Evolutionary conservation across 106 monocot species (phyloP).

Genomic region (Acorus calamus): DNA sequence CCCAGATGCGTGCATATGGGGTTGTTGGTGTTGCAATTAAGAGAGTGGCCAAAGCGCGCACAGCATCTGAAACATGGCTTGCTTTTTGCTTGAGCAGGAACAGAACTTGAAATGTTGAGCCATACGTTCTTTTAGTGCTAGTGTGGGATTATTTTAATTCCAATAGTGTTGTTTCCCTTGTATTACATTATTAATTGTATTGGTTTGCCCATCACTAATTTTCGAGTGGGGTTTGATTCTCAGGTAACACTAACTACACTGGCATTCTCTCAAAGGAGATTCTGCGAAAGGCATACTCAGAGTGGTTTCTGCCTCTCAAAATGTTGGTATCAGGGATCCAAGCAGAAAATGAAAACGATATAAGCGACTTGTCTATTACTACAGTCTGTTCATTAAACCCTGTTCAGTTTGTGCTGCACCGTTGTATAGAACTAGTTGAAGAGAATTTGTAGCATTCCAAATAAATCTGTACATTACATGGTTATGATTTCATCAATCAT

Average conservation of each 20-base stretch:
- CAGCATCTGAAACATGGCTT: no score
- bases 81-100: no score
- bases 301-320: constrained; percentile 80
- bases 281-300: constrained; percentile 52
- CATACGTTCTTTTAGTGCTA: no score
- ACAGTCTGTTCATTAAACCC: constrained; percentile 58
- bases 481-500: no score
- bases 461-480: neutral
- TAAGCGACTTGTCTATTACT: constrained; percentile 21
- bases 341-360: constrained; percentile 34
- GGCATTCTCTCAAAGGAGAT: constrained; percentile 30
- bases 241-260: constrained; percentile 43
- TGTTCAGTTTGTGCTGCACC: constrained; percentile 64
- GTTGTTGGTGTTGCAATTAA: no score
- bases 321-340: constrained; percentile 42
- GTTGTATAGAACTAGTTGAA: constrained; percentile 87
- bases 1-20: no score
- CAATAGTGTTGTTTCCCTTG: no score
- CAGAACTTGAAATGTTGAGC: no score
- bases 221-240: neutral
- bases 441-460: constrained; percentile 21
- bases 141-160: no score
- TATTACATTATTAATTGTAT: no score
- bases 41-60: no score
- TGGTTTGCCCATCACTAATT: no score